phyloP scores from a whole-genome alignment of 2,329 filamentous ascomycete genomes.

The Paraconiothyrium brasiliense region DNA sequence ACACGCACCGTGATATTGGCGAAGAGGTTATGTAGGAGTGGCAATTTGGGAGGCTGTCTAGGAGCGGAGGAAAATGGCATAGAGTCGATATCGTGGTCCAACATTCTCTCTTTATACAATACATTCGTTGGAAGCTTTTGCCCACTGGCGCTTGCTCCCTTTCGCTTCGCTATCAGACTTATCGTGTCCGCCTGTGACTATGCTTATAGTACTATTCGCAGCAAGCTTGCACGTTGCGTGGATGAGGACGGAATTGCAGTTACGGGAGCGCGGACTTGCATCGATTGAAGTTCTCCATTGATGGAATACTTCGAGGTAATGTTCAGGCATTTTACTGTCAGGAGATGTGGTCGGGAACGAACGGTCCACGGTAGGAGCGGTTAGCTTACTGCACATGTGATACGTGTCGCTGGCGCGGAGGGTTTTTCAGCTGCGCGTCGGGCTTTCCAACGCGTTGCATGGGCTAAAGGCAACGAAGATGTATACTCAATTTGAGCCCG shows the following conservation, averaged over 20 bases:
- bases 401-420: not conserved
- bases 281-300: too few species aligned
- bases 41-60: not conserved
- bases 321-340: too few species aligned
- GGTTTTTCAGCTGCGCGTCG: too few species aligned
- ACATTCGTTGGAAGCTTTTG: not conserved
- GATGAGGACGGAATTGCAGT: not conserved
- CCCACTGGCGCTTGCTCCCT: not conserved
- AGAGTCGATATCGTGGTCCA: not conserved
- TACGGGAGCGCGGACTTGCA: too few species aligned
- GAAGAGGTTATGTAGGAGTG: not conserved
- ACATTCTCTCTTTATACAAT: constrained; percentile 1
- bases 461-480: not conserved
- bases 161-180: too few species aligned
- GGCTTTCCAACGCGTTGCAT: not conserved
- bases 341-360: too few species aligned
- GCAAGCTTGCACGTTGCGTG: not conserved
- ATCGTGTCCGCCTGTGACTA: too few species aligned
- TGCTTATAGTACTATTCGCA: too few species aligned
- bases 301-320: too few species aligned
- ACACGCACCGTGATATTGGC: not conserved
- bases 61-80: not conserved
- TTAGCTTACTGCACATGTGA: too few species aligned
- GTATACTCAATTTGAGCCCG: too few species aligned
- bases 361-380: too few species aligned